phyloP scores from a whole-genome alignment of 139 green algal species.

The Nannochloris sp. region DNA sequence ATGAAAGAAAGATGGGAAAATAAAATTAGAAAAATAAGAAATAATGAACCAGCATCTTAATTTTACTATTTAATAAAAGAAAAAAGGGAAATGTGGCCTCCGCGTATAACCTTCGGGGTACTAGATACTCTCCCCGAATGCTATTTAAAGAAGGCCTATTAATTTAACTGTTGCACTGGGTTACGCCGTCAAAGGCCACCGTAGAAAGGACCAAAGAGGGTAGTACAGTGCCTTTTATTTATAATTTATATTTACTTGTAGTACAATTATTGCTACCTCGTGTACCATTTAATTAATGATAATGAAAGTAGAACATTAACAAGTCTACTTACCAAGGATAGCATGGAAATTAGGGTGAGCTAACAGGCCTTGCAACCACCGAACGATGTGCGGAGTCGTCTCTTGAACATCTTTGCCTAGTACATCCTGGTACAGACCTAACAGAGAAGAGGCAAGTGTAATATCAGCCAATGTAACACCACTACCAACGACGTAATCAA shows the following conservation, averaged over 20 bases:
- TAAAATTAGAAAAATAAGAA: not conserved
- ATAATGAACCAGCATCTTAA: no score
- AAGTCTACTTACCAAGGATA: constrained; percentile 44
- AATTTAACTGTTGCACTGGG: no score
- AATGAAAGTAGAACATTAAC: not conserved
- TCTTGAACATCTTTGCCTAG: constrained; percentile 36
- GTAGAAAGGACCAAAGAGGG: no score
- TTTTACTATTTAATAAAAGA: not conserved
- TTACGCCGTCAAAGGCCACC: no score
- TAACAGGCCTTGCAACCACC: constrained; percentile 31
- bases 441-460: constrained; percentile 27
- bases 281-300: not conserved
- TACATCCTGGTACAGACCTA: constrained; percentile 41
- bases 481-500: constrained; percentile 14
- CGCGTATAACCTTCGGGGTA: constrained; percentile 25
- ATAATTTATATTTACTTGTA: no score
- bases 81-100: not conserved
- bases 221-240: no score
- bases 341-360: constrained; percentile 24
- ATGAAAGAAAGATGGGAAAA: not conserved
- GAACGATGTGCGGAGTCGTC: not conserved
- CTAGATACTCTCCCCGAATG: no score
- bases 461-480: constrained; percentile 46
- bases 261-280: no score
- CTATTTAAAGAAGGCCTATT: no score